Evolutionary conservation across 2,329 filamentous ascomycete species (phyloP).

Genomic region (Talaromyces sp.): DNA sequence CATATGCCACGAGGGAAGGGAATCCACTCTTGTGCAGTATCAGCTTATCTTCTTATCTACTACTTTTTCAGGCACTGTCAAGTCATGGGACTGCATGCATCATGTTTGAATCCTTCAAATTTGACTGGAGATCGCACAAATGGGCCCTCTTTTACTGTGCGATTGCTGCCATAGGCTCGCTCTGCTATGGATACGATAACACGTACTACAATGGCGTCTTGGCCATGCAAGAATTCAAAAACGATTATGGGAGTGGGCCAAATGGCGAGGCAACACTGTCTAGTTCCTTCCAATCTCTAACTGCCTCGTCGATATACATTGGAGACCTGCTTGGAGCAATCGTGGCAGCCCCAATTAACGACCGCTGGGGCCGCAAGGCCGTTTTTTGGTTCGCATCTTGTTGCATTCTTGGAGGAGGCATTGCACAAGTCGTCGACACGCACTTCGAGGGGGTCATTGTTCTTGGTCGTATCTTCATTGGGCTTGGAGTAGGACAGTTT

Average conservation of each 20-base stretch:
- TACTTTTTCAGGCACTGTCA: neutral
- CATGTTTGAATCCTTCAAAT: neutral
- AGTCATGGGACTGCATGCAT: neutral
- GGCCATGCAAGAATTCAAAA: neutral
- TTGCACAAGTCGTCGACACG: neutral
- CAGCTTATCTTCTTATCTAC: too few species aligned
- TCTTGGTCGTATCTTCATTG: neutral
- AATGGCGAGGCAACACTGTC: neutral
- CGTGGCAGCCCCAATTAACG: neutral
- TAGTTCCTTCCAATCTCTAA: neutral
- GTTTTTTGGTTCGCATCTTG: neutral
- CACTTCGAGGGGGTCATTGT: neutral
- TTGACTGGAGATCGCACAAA: neutral
- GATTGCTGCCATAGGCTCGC: neutral
- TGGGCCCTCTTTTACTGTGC: neutral
- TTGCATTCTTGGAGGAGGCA: neutral
- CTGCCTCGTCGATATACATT: neutral
- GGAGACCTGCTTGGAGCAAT: neutral
- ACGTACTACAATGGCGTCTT: neutral
- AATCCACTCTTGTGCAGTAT: neutral
- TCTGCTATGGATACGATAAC: neutral
- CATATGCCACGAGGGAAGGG: neutral
- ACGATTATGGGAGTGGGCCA: neutral
- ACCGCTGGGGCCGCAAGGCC: neutral
- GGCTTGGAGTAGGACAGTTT: neutral